These are phyloP conservation scores for Hordeum marinum DNA, from an alignment of 176 grass and related monocot species.

Conservation along the genomic window DNA sequence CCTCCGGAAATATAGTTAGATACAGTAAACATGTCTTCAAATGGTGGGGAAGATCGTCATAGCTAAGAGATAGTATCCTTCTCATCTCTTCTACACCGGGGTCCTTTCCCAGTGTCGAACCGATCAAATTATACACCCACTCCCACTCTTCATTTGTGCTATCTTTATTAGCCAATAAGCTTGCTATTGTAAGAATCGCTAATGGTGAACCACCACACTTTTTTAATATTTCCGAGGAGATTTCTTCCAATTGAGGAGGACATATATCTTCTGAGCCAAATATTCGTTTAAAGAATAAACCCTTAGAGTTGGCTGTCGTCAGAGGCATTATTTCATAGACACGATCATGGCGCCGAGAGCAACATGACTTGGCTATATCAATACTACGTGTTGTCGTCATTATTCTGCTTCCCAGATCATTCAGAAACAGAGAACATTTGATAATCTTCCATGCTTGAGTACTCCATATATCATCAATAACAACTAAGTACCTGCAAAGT, in stretches of 20 bases:
- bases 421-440: neutral
- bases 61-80: slow-evolving; percentile 25
- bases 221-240: neutral
- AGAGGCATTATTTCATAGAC: slow-evolving; percentile 12
- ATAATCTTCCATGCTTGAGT: slow-evolving; percentile 11
- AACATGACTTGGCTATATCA: slow-evolving; percentile 13
- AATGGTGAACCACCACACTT: neutral
- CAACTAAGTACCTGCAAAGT: neutral
- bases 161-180: slow-evolving; percentile 8
- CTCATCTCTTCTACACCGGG: neutral
- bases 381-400: neutral
- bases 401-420: neutral
- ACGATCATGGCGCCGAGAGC: neutral
- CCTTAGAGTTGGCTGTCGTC: neutral
- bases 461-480: slow-evolving; percentile 12
- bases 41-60: slow-evolving; percentile 37
- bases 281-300: neutral
- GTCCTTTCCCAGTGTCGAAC: neutral
- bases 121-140: neutral
- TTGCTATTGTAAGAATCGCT: neutral
- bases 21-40: slow-evolving; percentile 45
- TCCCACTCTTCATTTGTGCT: neutral
- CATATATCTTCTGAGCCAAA: neutral
- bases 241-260: neutral
- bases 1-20: slow-evolving; percentile 41